These are phyloP conservation scores for Hericium rajendrae DNA, from an alignment of 768 basidiomycete species.

Conservation along the genomic window DNA sequence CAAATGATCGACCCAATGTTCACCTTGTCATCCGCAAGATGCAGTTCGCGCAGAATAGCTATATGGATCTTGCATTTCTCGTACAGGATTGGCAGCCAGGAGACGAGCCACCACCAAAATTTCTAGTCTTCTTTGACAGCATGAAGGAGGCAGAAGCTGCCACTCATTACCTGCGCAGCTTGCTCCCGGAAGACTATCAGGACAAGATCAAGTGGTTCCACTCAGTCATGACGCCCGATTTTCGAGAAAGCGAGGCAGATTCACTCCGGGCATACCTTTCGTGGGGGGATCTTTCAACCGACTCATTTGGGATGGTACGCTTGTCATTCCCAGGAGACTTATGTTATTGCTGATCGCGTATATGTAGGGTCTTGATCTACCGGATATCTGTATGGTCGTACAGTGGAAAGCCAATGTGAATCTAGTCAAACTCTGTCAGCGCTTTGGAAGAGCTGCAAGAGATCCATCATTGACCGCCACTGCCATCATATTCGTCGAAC, in stretches of 20 bases:
- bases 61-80: conserved; percentile 15
- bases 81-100: conserved; percentile 1
- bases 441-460: background rate
- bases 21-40: conserved; percentile 19
- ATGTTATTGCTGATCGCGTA: no score
- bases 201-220: conserved; percentile 19
- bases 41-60: conserved; percentile 4
- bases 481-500: background rate
- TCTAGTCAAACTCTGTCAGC: background rate
- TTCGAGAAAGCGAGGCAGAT: conserved; percentile 11
- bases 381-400: background rate
- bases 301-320: conserved; percentile 28
- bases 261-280: conserved; percentile 10
- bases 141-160: background rate
- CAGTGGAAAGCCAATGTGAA: background rate
- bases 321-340: no score
- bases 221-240: conserved; percentile 20
- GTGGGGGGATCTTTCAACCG: conserved; percentile 22
- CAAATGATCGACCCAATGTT: conserved; percentile 29
- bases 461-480: background rate
- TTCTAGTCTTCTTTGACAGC: conserved; percentile 20
- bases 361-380: background rate
- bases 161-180: background rate
- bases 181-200: background rate
- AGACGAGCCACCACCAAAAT: conserved; percentile 4